Evolutionary conservation across 192 early-diverging fungal genomes (phyloP).

Genomic region (Blastocladiella britannica): DNA sequence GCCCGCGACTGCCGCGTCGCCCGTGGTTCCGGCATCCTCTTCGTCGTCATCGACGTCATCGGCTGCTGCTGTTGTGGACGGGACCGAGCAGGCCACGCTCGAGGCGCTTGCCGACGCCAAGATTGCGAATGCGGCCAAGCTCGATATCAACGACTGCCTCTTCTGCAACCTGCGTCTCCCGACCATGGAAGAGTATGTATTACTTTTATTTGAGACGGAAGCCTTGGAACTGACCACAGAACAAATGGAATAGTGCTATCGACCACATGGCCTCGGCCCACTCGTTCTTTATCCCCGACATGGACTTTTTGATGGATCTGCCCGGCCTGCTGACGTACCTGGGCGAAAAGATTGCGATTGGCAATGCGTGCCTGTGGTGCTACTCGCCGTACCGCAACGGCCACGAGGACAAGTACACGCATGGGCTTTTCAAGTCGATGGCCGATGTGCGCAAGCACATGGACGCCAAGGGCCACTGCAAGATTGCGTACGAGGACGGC

Average conservation of each 20-base stretch:
- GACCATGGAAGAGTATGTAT: slow-evolving; percentile 19
- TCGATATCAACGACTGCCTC: slow-evolving; percentile 62
- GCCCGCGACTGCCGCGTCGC: no score
- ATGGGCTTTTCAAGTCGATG: slow-evolving; percentile 13
- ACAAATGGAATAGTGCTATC: slow-evolving; percentile 29
- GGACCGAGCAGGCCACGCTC: slow-evolving; percentile 39
- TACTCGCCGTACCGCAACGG: slow-evolving; percentile 69
- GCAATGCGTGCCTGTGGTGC: slow-evolving; percentile 88
- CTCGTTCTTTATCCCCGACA: slow-evolving; percentile 90
- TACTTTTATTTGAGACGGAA: slow-evolving; percentile 19
- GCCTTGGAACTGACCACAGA: slow-evolving; percentile 22
- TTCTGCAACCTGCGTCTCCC: slow-evolving; percentile 49
- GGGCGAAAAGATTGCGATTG: slow-evolving; percentile 83
- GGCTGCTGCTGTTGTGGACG: no score
- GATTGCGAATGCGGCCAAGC: slow-evolving; percentile 39
- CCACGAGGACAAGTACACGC: slow-evolving; percentile 16
- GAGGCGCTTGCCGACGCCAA: slow-evolving; percentile 61
- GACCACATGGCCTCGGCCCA: slow-evolving; percentile 80
- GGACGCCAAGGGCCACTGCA: slow-evolving; percentile 87
- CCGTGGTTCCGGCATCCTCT: no score
- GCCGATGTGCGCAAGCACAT: slow-evolving; percentile 93
- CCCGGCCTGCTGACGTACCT: slow-evolving; percentile 76
- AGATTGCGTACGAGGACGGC: slow-evolving; percentile 86
- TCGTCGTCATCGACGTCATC: no score
- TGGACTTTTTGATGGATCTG: slow-evolving; percentile 77